These are phyloP conservation scores for Debaryomyces robertsiae DNA, from an alignment of 1,139 yeast genomes.

Conservation along the genomic window DNA sequence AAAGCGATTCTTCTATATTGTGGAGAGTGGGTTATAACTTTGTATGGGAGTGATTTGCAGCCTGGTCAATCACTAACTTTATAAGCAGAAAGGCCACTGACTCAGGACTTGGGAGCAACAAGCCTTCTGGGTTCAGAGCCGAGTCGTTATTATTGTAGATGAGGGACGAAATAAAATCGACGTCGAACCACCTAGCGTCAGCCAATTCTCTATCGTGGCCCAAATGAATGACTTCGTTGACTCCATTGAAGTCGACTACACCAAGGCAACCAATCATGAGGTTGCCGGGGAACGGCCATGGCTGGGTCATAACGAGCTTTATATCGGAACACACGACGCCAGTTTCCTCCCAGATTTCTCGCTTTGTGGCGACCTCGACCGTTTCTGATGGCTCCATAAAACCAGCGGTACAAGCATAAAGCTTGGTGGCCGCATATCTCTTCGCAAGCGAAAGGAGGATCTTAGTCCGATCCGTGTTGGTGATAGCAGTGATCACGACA, in stretches of 20 bases:
- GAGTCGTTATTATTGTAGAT: constrained; percentile 33
- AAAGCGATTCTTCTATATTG: constrained; percentile 7
- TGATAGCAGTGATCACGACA: constrained; percentile 78
- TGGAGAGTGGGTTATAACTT: constrained; percentile 9
- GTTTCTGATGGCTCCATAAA: constrained; percentile 95
- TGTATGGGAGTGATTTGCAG: constrained; percentile 11
- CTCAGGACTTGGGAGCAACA: constrained; percentile 43
- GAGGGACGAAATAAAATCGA: constrained; percentile 50
- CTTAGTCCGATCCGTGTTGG: constrained; percentile 61
- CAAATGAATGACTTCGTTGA: constrained; percentile 61
- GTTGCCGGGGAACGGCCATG: constrained; percentile 96
- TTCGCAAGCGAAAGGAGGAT: constrained; percentile 72
- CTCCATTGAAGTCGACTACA: constrained; percentile 63
- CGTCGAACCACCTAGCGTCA: constrained; percentile 84
- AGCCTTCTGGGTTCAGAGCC: constrained; percentile 41
- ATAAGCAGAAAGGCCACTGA: constrained; percentile 47
- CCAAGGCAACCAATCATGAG: constrained; percentile 93
- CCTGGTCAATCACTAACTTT: constrained; percentile 46
- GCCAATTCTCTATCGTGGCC: constrained; percentile 83
- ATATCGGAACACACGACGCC: constrained; percentile 73
- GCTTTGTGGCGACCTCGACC: constrained; percentile 79
- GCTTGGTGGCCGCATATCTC: constrained; percentile 49
- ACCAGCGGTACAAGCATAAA: constrained; percentile 90
- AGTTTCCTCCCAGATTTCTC: constrained; percentile 96
- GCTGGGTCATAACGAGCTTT: constrained; percentile 70